Evolutionary conservation across 805 yeast genomes (phyloP).

Genomic region (Pichia californica): DNA sequence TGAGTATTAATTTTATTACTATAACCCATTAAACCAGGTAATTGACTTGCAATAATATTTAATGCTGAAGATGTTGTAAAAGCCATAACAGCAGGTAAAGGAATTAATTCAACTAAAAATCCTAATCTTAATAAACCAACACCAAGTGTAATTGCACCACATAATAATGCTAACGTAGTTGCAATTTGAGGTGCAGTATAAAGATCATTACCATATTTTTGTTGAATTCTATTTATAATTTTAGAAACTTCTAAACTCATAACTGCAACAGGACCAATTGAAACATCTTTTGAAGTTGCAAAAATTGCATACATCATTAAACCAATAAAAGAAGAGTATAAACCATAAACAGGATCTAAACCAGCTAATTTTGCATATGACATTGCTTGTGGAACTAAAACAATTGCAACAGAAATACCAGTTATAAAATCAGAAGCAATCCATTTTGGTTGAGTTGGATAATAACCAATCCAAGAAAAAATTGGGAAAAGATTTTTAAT

Average conservation of each 20-base stretch:
- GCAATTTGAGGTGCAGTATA: constrained; percentile 69
- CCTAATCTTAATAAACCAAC: constrained; percentile 80
- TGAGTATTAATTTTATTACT: constrained; percentile 48
- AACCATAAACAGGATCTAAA: constrained; percentile 74
- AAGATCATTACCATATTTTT: constrained; percentile 25
- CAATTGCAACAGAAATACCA: constrained; percentile 88
- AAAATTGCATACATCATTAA: constrained; percentile 81
- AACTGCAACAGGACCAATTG: constrained; percentile 95
- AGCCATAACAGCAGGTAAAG: constrained; percentile 87
- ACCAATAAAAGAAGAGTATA: constrained; percentile 87
- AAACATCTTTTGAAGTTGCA: constrained; percentile 94
- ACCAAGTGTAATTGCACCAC: constrained; percentile 81
- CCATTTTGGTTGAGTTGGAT: constrained; percentile 62
- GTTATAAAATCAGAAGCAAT: constrained; percentile 76
- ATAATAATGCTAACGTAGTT: constrained; percentile 68
- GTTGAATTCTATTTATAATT: constrained; percentile 59
- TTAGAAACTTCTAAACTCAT: constrained; percentile 86
- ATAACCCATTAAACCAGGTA: constrained; percentile 80
- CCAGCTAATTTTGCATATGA: constrained; percentile 87
- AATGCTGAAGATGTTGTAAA: constrained; percentile 94
- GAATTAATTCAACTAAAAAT: constrained; percentile 79
- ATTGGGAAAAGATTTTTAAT: constrained; percentile 69
- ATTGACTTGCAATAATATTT: constrained; percentile 73
- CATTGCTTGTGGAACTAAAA: constrained; percentile 94
- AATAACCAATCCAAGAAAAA: constrained; percentile 74